Conservation (phyloP, 2,329 filamentous ascomycete species). For the Pestalotiopsis sp. region DNA sequence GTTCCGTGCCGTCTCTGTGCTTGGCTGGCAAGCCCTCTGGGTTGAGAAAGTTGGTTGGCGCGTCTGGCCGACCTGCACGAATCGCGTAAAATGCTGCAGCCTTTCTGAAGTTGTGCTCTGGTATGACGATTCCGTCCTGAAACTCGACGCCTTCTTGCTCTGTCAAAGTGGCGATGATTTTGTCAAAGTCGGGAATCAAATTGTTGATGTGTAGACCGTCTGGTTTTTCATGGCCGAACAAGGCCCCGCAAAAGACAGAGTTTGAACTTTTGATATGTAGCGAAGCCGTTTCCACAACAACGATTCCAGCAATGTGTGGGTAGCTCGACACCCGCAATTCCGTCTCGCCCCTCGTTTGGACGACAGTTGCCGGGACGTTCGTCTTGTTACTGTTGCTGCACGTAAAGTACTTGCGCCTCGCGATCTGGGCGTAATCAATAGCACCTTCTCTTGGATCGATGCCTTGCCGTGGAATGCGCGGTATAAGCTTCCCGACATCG, state of each 20-base stretch:
- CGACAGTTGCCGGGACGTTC: constrained; percentile 83
- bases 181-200: constrained; percentile 85
- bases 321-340: constrained; percentile 89
- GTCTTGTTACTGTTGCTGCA: constrained; percentile 76
- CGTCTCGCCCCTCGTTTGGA: constrained; percentile 69
- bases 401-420: constrained; percentile 78
- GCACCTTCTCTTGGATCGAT: constrained; percentile 71
- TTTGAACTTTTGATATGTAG: constrained; percentile 90
- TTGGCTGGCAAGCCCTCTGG: constrained; percentile 83
- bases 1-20: constrained; percentile 87
- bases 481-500: constrained; percentile 78
- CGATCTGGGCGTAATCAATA: constrained; percentile 77
- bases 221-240: constrained; percentile 87
- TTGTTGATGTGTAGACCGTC: constrained; percentile 80
- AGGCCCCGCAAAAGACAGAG: constrained; percentile 86
- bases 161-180: constrained; percentile 76
- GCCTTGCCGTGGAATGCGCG: constrained; percentile 77
- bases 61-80: constrained; percentile 80
- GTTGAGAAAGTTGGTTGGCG: constrained; percentile 75
- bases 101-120: constrained; percentile 92
- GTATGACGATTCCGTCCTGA: constrained; percentile 92
- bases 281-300: constrained; percentile 81
- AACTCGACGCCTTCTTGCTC: constrained; percentile 85
- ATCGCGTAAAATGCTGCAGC: constrained; percentile 84
- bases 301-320: constrained; percentile 95